Conservation (phyloP, 225 moss, liverwort and hornwort species). For the Asterella californica region DNA sequence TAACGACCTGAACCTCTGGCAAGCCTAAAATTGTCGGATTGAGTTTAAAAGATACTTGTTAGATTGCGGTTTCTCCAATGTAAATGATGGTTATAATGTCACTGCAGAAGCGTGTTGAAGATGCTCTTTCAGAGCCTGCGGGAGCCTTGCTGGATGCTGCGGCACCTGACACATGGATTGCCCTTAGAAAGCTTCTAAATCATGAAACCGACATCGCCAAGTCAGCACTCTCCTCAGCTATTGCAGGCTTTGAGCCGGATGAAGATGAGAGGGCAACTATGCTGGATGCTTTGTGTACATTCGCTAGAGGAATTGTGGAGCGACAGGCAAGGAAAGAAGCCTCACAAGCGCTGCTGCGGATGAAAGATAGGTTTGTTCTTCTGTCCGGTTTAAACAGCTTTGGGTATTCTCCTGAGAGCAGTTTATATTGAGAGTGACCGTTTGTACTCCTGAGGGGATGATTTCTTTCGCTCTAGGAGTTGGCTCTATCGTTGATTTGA, state of each 20-base stretch:
- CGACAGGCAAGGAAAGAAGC: slow-evolving; percentile 86
- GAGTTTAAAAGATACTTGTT: not conserved
- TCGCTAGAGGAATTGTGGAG: slow-evolving; percentile 61
- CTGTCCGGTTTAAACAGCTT: not conserved
- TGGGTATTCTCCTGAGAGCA: not conserved
- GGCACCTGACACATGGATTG: slow-evolving; percentile 71
- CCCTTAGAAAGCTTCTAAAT: slow-evolving; percentile 55
- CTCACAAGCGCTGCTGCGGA: slow-evolving; percentile 61
- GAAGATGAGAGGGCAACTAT: slow-evolving; percentile 43
- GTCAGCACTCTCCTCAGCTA: slow-evolving; percentile 42
- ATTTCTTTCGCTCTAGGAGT: too few species aligned
- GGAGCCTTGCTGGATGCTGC: slow-evolving; percentile 77
- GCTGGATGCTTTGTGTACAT: slow-evolving; percentile 36
- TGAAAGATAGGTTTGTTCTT: slow-evolving; percentile 63
- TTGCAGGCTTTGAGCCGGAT: slow-evolving; percentile 72
- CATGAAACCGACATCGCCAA: slow-evolving; percentile 52
- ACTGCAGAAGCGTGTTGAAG: slow-evolving; percentile 53
- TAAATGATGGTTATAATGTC: not conserved
- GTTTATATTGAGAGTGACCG: not conserved
- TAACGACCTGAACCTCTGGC: not conserved
- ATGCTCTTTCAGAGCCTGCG: slow-evolving; percentile 53
- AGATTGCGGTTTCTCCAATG: not conserved
- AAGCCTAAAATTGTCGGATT: not conserved
- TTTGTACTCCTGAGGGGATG: not conserved
- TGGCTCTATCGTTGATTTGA: too few species aligned